phyloP scores from a whole-genome alignment of 2,329 filamentous ascomycete species.

The Tolypocladium ophioglossoides region DNA sequence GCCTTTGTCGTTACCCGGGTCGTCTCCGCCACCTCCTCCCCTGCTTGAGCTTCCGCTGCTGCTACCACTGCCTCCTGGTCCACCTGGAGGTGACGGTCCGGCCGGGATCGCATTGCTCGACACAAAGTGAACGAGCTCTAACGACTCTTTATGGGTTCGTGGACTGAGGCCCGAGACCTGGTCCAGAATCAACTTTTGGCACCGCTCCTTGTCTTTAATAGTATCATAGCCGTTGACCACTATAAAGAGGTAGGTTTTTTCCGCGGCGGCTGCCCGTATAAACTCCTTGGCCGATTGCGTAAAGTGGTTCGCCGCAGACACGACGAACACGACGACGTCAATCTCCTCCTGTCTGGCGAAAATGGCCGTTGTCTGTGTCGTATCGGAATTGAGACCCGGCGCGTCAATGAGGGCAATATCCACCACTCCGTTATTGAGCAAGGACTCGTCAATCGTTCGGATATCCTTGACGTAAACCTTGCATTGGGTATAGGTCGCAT shows the following conservation, averaged over 20 bases:
- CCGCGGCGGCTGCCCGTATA: slow-evolving; percentile 86
- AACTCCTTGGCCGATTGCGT: slow-evolving; percentile 97
- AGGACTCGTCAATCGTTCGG: slow-evolving; percentile 78
- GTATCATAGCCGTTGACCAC: slow-evolving; percentile 96
- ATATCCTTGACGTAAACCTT: slow-evolving; percentile 94
- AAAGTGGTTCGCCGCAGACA: slow-evolving; percentile 95
- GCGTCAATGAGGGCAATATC: slow-evolving; percentile 97
- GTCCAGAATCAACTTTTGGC: slow-evolving; percentile 85
- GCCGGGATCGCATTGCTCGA: slow-evolving; percentile 92
- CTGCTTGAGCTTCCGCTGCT: slow-evolving; percentile 41
- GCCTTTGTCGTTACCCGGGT: slow-evolving; percentile 45
- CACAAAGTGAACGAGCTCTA: slow-evolving; percentile 92
- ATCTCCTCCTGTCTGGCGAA: slow-evolving; percentile 98
- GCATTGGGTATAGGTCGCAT: slow-evolving; percentile 82
- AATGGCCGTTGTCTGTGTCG: slow-evolving; percentile 91
- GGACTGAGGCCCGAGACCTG: slow-evolving; percentile 84
- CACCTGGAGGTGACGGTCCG: slow-evolving; percentile 45
- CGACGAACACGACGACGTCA: slow-evolving; percentile 96
- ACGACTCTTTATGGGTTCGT: slow-evolving; percentile 81
- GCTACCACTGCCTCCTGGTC: slow-evolving; percentile 42
- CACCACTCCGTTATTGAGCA: slow-evolving; percentile 94
- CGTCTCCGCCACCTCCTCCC: slow-evolving; percentile 45
- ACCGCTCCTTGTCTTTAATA: slow-evolving; percentile 83
- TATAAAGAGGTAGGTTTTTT: slow-evolving; percentile 98
- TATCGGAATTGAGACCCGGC: slow-evolving; percentile 90